Evolutionary conservation across 805 yeast genomes (phyloP).

Genomic region (Ogataea ganodermae): DNA sequence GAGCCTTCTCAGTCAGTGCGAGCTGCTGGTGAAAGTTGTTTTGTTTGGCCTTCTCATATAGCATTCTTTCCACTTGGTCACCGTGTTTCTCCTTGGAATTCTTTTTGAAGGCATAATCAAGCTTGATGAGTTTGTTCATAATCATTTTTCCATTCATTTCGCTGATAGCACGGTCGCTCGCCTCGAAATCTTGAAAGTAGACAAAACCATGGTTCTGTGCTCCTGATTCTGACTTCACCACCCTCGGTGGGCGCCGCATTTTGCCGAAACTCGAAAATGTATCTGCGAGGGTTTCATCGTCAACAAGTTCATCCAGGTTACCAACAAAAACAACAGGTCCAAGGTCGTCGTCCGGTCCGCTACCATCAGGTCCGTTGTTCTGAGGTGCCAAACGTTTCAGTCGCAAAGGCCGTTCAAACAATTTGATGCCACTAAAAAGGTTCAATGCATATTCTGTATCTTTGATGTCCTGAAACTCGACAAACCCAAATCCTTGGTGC

Average conservation of each 20-base stretch:
- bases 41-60: slow-evolving; percentile 47
- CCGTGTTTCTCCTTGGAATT: slow-evolving; percentile 69
- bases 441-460: slow-evolving; percentile 74
- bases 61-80: slow-evolving; percentile 69
- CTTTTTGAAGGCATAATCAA: slow-evolving; percentile 74
- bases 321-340: slow-evolving; percentile 59
- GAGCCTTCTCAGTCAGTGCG: slow-evolving; percentile 4
- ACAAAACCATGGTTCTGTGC: slow-evolving; percentile 68
- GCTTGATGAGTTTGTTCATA: slow-evolving; percentile 60
- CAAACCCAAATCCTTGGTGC: slow-evolving; percentile 89
- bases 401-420: slow-evolving; percentile 62
- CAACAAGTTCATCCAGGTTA: slow-evolving; percentile 66
- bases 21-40: slow-evolving; percentile 21
- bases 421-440: slow-evolving; percentile 57
- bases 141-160: slow-evolving; percentile 68
- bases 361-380: slow-evolving; percentile 10
- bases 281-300: slow-evolving; percentile 53
- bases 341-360: slow-evolving; percentile 28
- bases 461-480: slow-evolving; percentile 57
- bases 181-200: slow-evolving; percentile 60
- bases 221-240: slow-evolving; percentile 51
- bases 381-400: slow-evolving; percentile 45
- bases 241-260: slow-evolving; percentile 47
- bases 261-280: slow-evolving; percentile 73
- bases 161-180: slow-evolving; percentile 70